These are phyloP conservation scores for Trichoderma semiorbis DNA, from an alignment of 2,329 filamentous ascomycete species.

Conservation along the genomic window DNA sequence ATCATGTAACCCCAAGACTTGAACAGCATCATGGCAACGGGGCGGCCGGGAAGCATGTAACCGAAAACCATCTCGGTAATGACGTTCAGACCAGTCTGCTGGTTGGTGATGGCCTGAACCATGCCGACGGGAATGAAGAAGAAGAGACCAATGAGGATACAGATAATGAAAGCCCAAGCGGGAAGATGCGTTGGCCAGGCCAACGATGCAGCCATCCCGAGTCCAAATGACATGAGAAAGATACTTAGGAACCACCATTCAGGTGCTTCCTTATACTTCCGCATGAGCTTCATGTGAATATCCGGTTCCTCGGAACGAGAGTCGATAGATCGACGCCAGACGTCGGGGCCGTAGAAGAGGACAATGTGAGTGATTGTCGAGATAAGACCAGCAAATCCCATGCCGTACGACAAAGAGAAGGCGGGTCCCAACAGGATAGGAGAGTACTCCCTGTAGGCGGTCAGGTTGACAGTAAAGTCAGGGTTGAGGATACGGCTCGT, in stretches of 20 bases:
- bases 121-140: conserved; percentile 44
- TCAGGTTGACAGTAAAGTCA: conserved; percentile 50
- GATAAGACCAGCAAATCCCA: conserved; percentile 55
- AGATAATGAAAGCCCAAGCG: conserved; percentile 42
- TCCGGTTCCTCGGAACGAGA: conserved; percentile 43
- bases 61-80: conserved; percentile 48
- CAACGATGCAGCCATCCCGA: conserved; percentile 37
- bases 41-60: conserved; percentile 46
- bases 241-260: conserved; percentile 54
- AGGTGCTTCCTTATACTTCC: conserved; percentile 52
- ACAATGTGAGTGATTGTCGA: conserved; percentile 50
- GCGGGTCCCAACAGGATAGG: conserved; percentile 53
- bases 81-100: conserved; percentile 47
- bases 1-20: conserved; percentile 47
- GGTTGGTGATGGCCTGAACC: conserved; percentile 48
- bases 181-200: conserved; percentile 40
- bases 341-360: conserved; percentile 51
- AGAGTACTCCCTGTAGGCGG: conserved; percentile 56
- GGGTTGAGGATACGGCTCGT: conserved; percentile 52
- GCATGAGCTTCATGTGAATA: conserved; percentile 54
- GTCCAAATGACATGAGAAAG: conserved; percentile 47
- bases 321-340: conserved; percentile 35
- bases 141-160: conserved; percentile 39
- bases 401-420: conserved; percentile 53
- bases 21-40: conserved; percentile 50